A percentile compares a stretch with the other conserved stretches of the same genome.
Evolutionary conservation across 495 filamentous ascomycete genomes (phyloP).

Genomic region (Penicillium simplicissimum): DNA sequence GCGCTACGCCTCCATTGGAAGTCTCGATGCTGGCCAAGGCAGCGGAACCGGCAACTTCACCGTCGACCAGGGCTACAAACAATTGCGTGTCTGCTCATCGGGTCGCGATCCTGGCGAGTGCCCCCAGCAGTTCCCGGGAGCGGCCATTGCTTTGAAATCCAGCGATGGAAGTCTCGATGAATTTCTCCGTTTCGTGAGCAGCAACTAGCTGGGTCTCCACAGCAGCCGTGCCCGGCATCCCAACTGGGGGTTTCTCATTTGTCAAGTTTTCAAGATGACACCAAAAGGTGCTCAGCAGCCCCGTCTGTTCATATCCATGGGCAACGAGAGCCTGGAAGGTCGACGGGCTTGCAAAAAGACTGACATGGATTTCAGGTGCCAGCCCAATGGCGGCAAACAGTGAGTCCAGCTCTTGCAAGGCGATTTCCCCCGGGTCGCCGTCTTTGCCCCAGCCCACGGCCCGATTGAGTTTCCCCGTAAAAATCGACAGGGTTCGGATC

Average conservation of each 20-base stretch:
- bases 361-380: slow-evolving; percentile 15
- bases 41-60: slow-evolving; percentile 13
- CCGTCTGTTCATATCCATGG: slow-evolving; percentile 11
- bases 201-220: slow-evolving; percentile 1
- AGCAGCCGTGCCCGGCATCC: background rate
- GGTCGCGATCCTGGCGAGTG: slow-evolving; percentile 16
- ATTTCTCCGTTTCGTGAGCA: slow-evolving; percentile 8
- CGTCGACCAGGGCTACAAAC: slow-evolving; percentile 10
- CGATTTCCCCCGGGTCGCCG: background rate
- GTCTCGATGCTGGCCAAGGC: slow-evolving; percentile 17
- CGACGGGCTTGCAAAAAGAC: slow-evolving; percentile 11
- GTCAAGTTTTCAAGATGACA: background rate
- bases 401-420: slow-evolving; percentile 11
- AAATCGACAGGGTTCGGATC: slow-evolving; percentile 16
- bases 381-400: slow-evolving; percentile 12
- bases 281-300: slow-evolving; percentile 15
- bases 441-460: slow-evolving; percentile 18
- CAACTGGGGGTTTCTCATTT: background rate
- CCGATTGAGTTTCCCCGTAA: slow-evolving; percentile 18
- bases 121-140: slow-evolving; percentile 10
- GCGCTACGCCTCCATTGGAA: background rate
- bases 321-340: background rate
- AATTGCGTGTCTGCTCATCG: slow-evolving; percentile 11
- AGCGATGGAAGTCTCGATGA: slow-evolving; percentile 14
- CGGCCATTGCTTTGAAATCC: slow-evolving; percentile 19